Conservation (phyloP, 352 stramenopile species). For the Phytophthora megakarya region DNA sequence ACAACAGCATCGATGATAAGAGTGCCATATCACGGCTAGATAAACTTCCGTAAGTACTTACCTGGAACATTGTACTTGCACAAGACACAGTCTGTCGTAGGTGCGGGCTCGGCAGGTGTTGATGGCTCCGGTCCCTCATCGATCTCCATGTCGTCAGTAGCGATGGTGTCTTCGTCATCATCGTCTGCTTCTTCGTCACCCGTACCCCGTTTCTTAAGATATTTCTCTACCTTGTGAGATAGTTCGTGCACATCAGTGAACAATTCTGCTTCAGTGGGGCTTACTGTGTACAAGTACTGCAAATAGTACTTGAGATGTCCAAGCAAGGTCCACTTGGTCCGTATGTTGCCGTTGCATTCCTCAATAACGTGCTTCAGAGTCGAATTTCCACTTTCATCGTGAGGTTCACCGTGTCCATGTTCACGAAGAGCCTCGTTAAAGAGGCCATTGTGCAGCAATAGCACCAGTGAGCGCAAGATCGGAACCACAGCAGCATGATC, state of each 20-base stretch:
- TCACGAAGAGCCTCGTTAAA: slow-evolving; percentile 53
- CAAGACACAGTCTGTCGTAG: slow-evolving; percentile 53
- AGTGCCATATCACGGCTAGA: neutral
- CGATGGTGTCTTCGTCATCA: slow-evolving; percentile 14
- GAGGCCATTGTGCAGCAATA: slow-evolving; percentile 57
- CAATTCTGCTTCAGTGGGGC: slow-evolving; percentile 67
- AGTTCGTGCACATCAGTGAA: slow-evolving; percentile 63
- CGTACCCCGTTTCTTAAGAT: slow-evolving; percentile 29
- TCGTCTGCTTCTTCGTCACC: slow-evolving; percentile 15
- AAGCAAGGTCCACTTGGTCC: slow-evolving; percentile 54
- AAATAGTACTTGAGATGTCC: slow-evolving; percentile 76
- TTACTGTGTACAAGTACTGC: slow-evolving; percentile 73
- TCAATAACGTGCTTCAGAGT: slow-evolving; percentile 45
- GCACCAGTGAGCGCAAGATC: slow-evolving; percentile 61
- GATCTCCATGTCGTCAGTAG: slow-evolving; percentile 30
- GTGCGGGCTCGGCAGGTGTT: slow-evolving; percentile 17
- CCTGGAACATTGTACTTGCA: slow-evolving; percentile 84
- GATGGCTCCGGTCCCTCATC: slow-evolving; percentile 19
- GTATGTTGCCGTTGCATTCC: slow-evolving; percentile 51
- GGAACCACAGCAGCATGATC: slow-evolving; percentile 68
- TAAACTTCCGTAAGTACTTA: slow-evolving; percentile 10
- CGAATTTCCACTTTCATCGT: slow-evolving; percentile 23
- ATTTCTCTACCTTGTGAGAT: slow-evolving; percentile 47
- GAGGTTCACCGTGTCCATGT: slow-evolving; percentile 20
- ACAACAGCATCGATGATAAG: neutral